These are phyloP conservation scores for Colletotrichum sp. DNA, from an alignment of 2,329 filamentous ascomycete genomes.

Conservation along the genomic window DNA sequence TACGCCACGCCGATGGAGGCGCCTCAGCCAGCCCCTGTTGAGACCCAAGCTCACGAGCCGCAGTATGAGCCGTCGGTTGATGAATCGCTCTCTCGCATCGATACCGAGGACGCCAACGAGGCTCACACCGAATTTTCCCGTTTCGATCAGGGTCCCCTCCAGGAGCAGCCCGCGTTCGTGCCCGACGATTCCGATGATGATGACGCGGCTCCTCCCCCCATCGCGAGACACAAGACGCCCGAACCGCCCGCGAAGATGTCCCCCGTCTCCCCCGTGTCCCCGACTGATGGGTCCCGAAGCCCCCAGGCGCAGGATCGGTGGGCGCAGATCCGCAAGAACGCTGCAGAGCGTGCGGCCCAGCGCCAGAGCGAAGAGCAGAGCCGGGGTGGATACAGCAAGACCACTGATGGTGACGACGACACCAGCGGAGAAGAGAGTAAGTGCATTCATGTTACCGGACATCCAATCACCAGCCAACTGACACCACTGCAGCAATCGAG, in stretches of 20 bases:
- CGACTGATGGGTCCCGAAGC: constrained; percentile 28
- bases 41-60: constrained; percentile 30
- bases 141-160: constrained; percentile 89
- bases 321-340: constrained; percentile 96
- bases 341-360: constrained; percentile 77
- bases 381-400: constrained; percentile 61
- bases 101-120: constrained; percentile 62
- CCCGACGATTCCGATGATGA: constrained; percentile 61
- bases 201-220: constrained; percentile 57
- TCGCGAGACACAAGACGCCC: constrained; percentile 46
- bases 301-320: constrained; percentile 75
- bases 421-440: constrained; percentile 95
- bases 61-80: constrained; percentile 51
- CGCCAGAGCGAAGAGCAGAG: constrained; percentile 70
- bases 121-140: constrained; percentile 65
- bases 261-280: constrained; percentile 32
- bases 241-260: constrained; percentile 28
- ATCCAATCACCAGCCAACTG: not conserved
- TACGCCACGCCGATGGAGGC: constrained; percentile 20
- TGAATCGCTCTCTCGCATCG: constrained; percentile 62
- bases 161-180: constrained; percentile 84
- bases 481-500: constrained; percentile 74
- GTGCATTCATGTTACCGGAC: constrained; percentile 38
- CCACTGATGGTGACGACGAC: constrained; percentile 76
- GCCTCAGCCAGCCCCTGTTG: constrained; percentile 16